phyloP scores from a whole-genome alignment of 2,329 filamentous ascomycete genomes.

The Parafenestella ontariensis region DNA sequence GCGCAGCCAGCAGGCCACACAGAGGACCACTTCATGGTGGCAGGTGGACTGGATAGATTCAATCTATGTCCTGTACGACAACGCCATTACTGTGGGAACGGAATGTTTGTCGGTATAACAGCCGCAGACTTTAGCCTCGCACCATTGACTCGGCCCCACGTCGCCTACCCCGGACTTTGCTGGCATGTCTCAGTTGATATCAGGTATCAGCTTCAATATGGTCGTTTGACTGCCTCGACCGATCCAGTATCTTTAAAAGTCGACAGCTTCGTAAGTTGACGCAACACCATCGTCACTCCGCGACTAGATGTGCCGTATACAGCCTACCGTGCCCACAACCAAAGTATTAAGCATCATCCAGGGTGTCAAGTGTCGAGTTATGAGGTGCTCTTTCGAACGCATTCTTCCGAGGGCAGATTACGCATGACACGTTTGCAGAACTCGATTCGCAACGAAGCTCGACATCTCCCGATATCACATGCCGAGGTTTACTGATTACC shows the following conservation, averaged over 20 bases:
- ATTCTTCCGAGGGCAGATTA: not conserved
- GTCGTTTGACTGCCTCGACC: not conserved
- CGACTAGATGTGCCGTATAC: not conserved
- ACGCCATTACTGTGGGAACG: constrained; percentile 1
- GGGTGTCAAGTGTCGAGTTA: too few species aligned
- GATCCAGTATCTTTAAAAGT: not conserved
- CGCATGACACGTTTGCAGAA: not conserved
- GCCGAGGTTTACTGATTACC: not conserved
- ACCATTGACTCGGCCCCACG: constrained; percentile 2
- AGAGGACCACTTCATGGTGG: not conserved
- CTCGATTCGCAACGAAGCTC: not conserved
- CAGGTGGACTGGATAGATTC: not conserved
- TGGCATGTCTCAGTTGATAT: constrained; percentile 23
- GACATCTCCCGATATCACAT: not conserved
- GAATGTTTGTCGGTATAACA: constrained; percentile 10
- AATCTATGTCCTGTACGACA: not conserved
- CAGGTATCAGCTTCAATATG: not conserved
- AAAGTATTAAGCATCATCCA: too few species aligned
- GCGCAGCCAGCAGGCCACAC: not conserved
- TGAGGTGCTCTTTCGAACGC: not conserved
- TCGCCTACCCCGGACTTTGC: constrained; percentile 9
- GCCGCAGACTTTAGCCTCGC: not conserved
- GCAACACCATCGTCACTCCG: not conserved
- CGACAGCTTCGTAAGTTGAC: not conserved
- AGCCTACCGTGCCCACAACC: too few species aligned